Evolutionary conservation across 176 grass and related monocot species (phyloP), one percentile per base, ranked within the genome.

Genomic region (Raddia guianensis): DNA sequence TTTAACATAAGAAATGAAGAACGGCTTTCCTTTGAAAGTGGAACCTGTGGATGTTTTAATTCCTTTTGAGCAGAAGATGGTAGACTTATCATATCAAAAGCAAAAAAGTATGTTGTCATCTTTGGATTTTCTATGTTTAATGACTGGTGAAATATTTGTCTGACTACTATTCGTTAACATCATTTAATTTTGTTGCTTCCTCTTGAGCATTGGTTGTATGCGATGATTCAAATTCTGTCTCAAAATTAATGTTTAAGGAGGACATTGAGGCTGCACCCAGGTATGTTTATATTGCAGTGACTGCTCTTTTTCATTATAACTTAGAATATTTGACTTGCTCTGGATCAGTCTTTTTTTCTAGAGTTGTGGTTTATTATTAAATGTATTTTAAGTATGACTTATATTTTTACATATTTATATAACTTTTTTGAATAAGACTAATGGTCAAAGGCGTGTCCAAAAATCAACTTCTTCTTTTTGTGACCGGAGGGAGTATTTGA

Each of bases 221-320:
- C 16, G 81, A 87, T 11, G 79, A 89, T 45, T 81, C 79, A 44
- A 71, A 51, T 40, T 83, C 86, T 73, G 45, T 91, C 4, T 85
- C 86, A 64, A 91, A 91, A 71, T 13, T 89, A 81, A 74, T 91
- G 85, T 76, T 89, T 21, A 85, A 69, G 62, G 91, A 88, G 59
- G 91, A 88, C 70, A 78, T 86, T 51, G 74, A 72, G 3, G 72
- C 75, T 62, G 49, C 72, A n/a, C 58, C 82, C 44, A 83, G 78
- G 91, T 69, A 85, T 84, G 52, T 56, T n/a, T 21, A 48, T 58
- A 69, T 69, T 64, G 4, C 2, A 13, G 15, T 70, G 13, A 46
- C 40, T 70, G 21, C 72, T 51, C 61, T 68, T 55, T 83, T 15
- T 40, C 69, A 62, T 27, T 14, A 70, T 42, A 64, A 51, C 12